Conservation (phyloP, 2,329 filamentous ascomycete species). For the Hymenoscyphus albidus region DNA sequence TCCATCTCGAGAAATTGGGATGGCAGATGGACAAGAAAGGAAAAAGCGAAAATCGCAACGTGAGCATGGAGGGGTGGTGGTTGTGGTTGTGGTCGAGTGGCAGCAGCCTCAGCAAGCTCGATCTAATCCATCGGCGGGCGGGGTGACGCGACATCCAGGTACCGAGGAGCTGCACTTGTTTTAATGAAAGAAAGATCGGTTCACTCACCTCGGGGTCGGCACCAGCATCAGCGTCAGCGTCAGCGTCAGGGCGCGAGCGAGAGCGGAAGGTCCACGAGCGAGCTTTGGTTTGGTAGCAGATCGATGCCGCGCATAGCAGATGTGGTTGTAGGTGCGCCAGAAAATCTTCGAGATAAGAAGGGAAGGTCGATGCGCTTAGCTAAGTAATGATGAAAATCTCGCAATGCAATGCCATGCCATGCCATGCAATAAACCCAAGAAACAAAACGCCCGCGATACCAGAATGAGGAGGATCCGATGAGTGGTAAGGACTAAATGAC, state of each 20-base stretch:
- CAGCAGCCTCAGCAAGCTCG: not conserved
- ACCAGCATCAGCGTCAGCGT: constrained; percentile 5
- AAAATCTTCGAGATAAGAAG: constrained; percentile 5
- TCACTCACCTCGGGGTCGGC: constrained; percentile 2
- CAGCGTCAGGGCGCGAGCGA: not conserved
- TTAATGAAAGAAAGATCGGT: not conserved
- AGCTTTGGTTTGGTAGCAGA: not conserved
- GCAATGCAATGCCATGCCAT: not conserved
- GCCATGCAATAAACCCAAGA: not conserved
- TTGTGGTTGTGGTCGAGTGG: not conserved
- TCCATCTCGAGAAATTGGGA: not conserved
- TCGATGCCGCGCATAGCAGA: constrained; percentile 10
- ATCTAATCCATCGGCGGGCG: not conserved
- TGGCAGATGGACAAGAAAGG: not conserved
- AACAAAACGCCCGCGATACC: not conserved
- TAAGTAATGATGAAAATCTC: constrained; percentile 8
- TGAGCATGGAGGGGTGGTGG: not conserved
- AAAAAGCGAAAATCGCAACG: not conserved
- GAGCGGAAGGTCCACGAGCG: constrained; percentile 3
- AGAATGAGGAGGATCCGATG: not conserved
- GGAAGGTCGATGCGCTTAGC: not conserved
- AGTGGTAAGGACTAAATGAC: not conserved
- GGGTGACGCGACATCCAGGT: constrained; percentile 2
- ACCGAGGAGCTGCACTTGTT: not conserved
- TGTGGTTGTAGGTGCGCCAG: not conserved